Evolutionary conservation across 306 rosid species (phyloP).

Genomic region (Cucumis cinereus): DNA sequence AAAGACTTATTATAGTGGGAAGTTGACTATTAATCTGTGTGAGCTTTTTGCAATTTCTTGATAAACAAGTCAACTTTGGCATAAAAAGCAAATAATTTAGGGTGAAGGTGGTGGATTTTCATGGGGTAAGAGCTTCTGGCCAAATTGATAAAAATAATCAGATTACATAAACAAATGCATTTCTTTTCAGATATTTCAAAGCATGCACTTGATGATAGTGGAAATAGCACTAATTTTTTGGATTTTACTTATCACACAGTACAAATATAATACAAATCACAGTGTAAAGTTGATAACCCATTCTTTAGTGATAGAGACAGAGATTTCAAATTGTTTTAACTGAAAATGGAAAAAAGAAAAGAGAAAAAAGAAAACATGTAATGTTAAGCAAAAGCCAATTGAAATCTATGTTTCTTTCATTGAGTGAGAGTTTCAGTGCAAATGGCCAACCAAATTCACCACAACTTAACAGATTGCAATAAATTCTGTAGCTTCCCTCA

Average conservation of each 20-base stretch:
- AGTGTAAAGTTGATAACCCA: conserved; percentile 2
- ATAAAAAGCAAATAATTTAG: background rate
- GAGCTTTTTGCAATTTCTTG: conserved; percentile 11
- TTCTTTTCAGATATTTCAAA: background rate
- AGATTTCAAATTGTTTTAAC: background rate
- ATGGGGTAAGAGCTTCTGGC: background rate
- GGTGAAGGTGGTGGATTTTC: background rate
- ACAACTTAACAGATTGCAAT: conserved; percentile 9
- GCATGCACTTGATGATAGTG: background rate
- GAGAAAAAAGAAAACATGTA: background rate
- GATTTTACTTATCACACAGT: background rate
- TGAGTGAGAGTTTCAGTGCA: conserved; percentile 1
- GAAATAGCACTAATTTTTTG: background rate
- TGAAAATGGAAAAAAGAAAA: background rate
- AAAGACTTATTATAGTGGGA: conserved; percentile 28
- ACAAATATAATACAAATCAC: background rate
- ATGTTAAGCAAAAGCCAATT: background rate
- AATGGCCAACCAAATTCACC: background rate
- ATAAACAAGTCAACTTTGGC: conserved; percentile 18
- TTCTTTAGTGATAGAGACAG: background rate
- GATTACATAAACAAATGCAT: background rate
- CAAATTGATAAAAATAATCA: background rate
- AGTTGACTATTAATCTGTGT: conserved; percentile 24
- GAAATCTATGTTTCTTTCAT: background rate
- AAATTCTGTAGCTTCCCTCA: conserved; percentile 14